These are phyloP conservation scores for Miscanthus sacchariflorus DNA, from an alignment of 202 grass and related monocot species.

Conservation along the genomic window DNA sequence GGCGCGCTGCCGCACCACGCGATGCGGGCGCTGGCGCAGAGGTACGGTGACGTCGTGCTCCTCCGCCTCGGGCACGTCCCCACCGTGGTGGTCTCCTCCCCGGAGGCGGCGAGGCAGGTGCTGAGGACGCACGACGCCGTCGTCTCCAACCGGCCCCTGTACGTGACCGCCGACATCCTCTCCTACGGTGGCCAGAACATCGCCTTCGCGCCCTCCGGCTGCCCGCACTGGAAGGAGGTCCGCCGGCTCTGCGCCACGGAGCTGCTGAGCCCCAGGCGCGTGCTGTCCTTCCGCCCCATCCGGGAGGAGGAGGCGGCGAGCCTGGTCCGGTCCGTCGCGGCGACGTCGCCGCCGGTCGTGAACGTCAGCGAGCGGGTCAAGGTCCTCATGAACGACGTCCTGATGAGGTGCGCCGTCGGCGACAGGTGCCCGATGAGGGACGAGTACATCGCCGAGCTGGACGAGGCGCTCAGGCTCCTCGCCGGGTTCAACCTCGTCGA, in stretches of 20 bases:
- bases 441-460: slow-evolving; percentile 23
- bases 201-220: slow-evolving; percentile 6
- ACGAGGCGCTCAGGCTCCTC: slow-evolving; percentile 32
- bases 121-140: slow-evolving; percentile 43
- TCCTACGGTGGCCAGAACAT: slow-evolving; percentile 35
- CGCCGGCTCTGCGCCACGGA: slow-evolving; percentile 42
- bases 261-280: slow-evolving; percentile 35
- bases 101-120: slow-evolving; percentile 43
- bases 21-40: background rate
- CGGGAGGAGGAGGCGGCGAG: slow-evolving; percentile 12
- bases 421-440: slow-evolving; percentile 30
- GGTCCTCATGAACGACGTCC: slow-evolving; percentile 43
- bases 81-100: slow-evolving; percentile 38
- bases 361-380: slow-evolving; percentile 17
- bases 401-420: slow-evolving; percentile 34
- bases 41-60: slow-evolving; percentile 31
- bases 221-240: slow-evolving; percentile 32
- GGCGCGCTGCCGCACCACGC: slow-evolving; percentile 40
- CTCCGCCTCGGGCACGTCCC: slow-evolving; percentile 39
- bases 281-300: slow-evolving; percentile 34
- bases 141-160: slow-evolving; percentile 20
- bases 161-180: slow-evolving; percentile 3
- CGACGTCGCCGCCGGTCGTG: background rate
- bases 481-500: slow-evolving; percentile 51
- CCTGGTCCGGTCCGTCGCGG: background rate